Base-by-base conservation (phyloP, 2,329 filamentous ascomycete genomes). In the Trichophyton rubrum region DNA sequence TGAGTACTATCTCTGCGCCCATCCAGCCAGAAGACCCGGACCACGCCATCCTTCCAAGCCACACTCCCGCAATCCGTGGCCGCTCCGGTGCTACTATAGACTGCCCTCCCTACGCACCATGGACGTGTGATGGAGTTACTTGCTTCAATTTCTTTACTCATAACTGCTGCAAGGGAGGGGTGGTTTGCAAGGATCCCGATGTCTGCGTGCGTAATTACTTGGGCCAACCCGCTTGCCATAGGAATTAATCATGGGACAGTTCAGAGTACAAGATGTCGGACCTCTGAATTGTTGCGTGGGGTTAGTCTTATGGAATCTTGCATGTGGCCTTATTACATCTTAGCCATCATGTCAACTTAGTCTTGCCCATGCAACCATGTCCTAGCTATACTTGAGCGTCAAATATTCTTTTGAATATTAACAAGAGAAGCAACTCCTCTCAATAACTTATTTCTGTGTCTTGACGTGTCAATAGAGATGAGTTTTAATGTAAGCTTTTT, bases 111-210 rank as follows among this genome's bases (percentile, higher is more conserved):
- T 47, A 61, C 27, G n/a, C 43, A 9, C 59, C 61, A 13, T 62
- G 61, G 61, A 35, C 60, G 6, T 64, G 63, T 43, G 63, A 62
- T 13, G 58, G 56, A 6, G 49, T 58, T 15, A 38, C 58, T 13
- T 64, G 63, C 38, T 58, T 64, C 20, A 62, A 64, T 59, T 59
- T 43, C n/a, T 61, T 56, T 15, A 60, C 47, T 24, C 49, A 61
- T 51, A 64, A 51, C 45, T 64, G 63, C 49, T 64, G 63, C 58
- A 51, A 60, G 53, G 62, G 62, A 40, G 62, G 62, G 5, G 24
- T 41, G 56, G 17, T 61, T 1, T 64, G 62, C 41, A 8, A 22
- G 38, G 58, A 56, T n/a, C 59, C 56, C 13, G 33, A 27, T 11
- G 51, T 63, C 20, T 63, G 62, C 13, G 59, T 59, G 3, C 15